phyloP scores from a whole-genome alignment of 176 grass and related monocot genomes.

The Oryza glumipatula region DNA sequence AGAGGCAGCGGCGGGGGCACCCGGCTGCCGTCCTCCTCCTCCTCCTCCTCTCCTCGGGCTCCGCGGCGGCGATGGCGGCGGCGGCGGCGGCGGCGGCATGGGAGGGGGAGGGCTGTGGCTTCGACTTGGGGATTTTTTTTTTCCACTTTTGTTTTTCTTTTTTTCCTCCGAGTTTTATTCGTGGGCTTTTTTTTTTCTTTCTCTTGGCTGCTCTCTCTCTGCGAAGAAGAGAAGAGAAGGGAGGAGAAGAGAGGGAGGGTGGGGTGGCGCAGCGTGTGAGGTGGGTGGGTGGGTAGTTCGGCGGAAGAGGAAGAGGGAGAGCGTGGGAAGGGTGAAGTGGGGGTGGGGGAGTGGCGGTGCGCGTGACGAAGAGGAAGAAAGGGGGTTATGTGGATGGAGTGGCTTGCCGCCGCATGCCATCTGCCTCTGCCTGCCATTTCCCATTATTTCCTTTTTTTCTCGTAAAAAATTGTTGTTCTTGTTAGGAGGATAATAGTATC shows the following conservation, averaged over 20 bases:
- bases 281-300: slow-evolving; percentile 13
- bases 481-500: too few relatives aligned
- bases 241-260: not conserved
- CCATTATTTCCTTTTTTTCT: not conserved
- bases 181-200: not conserved
- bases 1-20: too few relatives aligned
- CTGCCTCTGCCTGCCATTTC: not conserved
- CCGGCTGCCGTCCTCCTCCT: not conserved
- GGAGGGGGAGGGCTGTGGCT: slow-evolving; percentile 20
- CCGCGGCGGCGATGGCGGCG: not conserved
- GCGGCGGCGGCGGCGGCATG: slow-evolving; percentile 22
- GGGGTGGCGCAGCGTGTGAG: not conserved
- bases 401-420: slow-evolving; percentile 9
- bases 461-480: too few relatives aligned
- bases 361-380: not conserved
- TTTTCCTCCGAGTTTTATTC: slow-evolving; percentile 9
- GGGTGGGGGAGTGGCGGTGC: not conserved
- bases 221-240: too few relatives aligned
- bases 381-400: slow-evolving; percentile 24
- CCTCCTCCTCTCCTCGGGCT: not conserved
- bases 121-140: slow-evolving; percentile 28
- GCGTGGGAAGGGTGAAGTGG: slow-evolving; percentile 12
- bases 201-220: not conserved
- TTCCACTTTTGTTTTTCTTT: not conserved
- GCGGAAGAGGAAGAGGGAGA: not conserved